A percentile compares a stretch with the other conserved stretches of the same genome.
phyloP scores from a whole-genome alignment of 306 rosid species.

The Begonia loranthoides region DNA sequence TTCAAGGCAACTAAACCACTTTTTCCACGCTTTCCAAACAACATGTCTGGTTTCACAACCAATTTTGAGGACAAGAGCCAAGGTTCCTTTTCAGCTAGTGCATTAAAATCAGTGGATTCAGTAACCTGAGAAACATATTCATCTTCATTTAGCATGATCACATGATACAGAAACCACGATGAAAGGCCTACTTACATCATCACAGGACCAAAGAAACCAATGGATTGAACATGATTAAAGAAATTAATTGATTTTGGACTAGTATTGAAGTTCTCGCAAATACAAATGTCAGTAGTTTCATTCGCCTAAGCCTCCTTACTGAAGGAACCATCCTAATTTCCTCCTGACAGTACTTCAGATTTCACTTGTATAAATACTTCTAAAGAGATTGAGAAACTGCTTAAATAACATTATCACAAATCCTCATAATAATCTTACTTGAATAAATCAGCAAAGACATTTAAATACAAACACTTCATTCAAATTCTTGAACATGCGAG shows the following conservation, averaged over 20 bases:
- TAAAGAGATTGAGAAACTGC: too few species aligned
- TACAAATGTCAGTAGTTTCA: background rate
- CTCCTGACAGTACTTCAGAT: too few species aligned
- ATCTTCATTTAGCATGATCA: too few species aligned
- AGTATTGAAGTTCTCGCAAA: too few species aligned
- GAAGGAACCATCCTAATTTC: too few species aligned
- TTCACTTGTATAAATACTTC: too few species aligned
- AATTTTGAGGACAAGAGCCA: constrained; percentile 85
- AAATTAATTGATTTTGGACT: background rate
- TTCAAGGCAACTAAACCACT: constrained; percentile 98
- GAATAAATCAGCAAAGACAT: background rate
- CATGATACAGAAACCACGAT: too few species aligned
- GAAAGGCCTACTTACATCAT: background rate
- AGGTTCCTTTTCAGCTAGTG: constrained; percentile 67
- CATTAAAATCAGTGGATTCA: constrained; percentile 66
- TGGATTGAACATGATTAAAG: background rate
- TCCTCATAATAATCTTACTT: background rate
- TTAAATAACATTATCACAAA: background rate
- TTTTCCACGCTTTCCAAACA: constrained; percentile 98
- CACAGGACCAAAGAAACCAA: background rate
- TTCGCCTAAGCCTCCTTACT: background rate
- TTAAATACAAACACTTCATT: background rate
- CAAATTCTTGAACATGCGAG: background rate
- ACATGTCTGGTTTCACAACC: constrained; percentile 98
- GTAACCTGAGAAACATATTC: constrained; percentile 55